These are phyloP conservation scores for Penicillium sp. DNA, from an alignment of 2,329 filamentous ascomycete species.

Conservation along the genomic window DNA sequence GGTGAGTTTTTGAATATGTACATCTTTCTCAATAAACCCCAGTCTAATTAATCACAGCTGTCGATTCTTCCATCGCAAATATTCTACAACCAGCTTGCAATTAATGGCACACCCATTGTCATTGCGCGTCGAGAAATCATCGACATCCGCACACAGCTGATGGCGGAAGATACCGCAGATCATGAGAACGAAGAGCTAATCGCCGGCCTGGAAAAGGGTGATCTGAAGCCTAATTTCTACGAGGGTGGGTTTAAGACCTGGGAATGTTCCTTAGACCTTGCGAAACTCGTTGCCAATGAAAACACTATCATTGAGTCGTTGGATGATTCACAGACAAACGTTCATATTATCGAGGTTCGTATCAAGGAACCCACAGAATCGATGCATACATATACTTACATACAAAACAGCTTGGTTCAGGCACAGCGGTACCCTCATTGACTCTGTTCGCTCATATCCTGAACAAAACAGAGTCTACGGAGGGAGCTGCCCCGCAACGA, in stretches of 20 bases:
- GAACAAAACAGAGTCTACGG: conserved; percentile 18
- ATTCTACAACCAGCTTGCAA: conserved; percentile 56
- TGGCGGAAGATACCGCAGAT: conserved; percentile 56
- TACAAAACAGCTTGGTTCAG: conserved; percentile 57
- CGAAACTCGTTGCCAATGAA: conserved; percentile 36
- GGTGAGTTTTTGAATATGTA: conserved; percentile 39
- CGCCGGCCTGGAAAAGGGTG: conserved; percentile 54
- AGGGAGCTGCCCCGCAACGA: conserved; percentile 5
- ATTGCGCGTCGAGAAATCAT: conserved; percentile 62
- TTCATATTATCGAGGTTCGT: conserved; percentile 46
- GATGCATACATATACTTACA: background rate
- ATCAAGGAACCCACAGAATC: background rate
- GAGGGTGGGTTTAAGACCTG: conserved; percentile 70
- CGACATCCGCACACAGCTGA: conserved; percentile 64
- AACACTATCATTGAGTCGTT: conserved; percentile 10
- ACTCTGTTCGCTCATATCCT: conserved; percentile 56
- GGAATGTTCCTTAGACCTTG: conserved; percentile 65
- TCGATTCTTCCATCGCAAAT: conserved; percentile 59
- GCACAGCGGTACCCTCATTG: conserved; percentile 61
- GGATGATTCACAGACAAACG: conserved; percentile 16
- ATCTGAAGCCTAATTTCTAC: conserved; percentile 62
- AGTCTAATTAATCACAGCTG: conserved; percentile 43
- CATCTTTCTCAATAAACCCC: background rate
- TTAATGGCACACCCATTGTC: conserved; percentile 33
- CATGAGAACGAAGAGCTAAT: conserved; percentile 47